Conservation (phyloP, 192 early-diverging fungal species). For the Podochytrium sp. region DNA sequence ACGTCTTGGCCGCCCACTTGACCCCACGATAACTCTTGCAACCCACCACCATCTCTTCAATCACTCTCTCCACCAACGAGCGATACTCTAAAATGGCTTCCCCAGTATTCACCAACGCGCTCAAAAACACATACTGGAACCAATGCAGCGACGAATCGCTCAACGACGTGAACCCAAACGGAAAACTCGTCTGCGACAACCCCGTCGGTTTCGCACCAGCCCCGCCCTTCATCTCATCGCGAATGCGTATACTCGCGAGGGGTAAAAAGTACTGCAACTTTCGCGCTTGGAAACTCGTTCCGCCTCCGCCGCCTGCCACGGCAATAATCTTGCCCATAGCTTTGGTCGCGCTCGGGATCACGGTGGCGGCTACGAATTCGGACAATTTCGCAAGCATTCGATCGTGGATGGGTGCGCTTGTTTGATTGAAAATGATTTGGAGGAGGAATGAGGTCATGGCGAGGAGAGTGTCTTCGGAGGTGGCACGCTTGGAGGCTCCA, state of each 20-base stretch:
- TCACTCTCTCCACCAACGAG: conserved; percentile 18
- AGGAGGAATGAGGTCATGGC: conserved; percentile 11
- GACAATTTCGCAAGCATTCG: no score
- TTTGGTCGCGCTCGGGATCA: conserved; percentile 72
- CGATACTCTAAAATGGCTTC: conserved; percentile 53
- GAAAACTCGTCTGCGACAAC: conserved; percentile 36
- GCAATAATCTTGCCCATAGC: conserved; percentile 62
- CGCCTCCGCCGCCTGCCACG: conserved; percentile 37
- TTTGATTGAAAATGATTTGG: conserved; percentile 62
- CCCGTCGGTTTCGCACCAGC: conserved; percentile 58
- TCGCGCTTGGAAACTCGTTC: conserved; percentile 46
- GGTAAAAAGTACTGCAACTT: conserved; percentile 63
- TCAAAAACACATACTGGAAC: conserved; percentile 69
- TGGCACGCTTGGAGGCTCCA: conserved; percentile 29
- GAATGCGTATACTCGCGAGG: conserved; percentile 58
- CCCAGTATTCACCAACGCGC: conserved; percentile 54
- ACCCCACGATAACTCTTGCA: conserved; percentile 68
- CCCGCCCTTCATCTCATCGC: conserved; percentile 66
- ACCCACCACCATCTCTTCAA: conserved; percentile 37
- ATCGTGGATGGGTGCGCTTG: conserved; percentile 66
- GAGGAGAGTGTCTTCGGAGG: not conserved
- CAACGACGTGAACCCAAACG: conserved; percentile 55
- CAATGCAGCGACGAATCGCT: conserved; percentile 77
- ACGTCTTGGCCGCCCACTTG: conserved; percentile 70
- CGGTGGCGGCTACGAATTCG: conserved; percentile 58